Evolutionary conservation across 495 filamentous ascomycete genomes (phyloP).

Genomic region (Elaphomyces granulatus): DNA sequence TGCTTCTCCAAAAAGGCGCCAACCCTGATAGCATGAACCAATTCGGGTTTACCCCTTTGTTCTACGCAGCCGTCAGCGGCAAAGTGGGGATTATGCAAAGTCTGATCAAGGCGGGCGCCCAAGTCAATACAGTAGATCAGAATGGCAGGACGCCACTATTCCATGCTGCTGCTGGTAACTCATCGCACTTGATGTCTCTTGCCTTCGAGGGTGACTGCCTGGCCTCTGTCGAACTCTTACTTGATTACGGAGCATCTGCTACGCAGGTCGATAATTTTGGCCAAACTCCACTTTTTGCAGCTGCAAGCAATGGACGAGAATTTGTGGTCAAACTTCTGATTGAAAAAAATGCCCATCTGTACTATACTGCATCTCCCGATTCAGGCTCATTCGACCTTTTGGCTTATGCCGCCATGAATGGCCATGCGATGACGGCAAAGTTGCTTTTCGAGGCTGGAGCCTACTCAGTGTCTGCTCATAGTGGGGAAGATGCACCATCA

Average conservation of each 20-base stretch:
- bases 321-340: slow-evolving; percentile 1
- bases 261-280: slow-evolving; percentile 1
- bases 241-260: neutral
- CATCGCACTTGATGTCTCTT: neutral
- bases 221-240: slow-evolving; percentile 2
- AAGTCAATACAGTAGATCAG: neutral
- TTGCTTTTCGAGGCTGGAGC: slow-evolving; percentile 1
- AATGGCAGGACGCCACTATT: slow-evolving; percentile 3
- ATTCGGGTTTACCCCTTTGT: too few species aligned
- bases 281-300: neutral
- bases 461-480: neutral
- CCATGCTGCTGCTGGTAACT: neutral
- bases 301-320: neutral
- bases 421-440: neutral
- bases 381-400: slow-evolving; percentile 1
- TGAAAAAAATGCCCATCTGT: too few species aligned
- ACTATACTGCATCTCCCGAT: neutral
- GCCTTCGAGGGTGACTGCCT: slow-evolving; percentile 1
- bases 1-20: too few species aligned
- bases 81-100: slow-evolving; percentile 1
- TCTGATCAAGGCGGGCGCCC: neutral
- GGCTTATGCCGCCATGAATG: slow-evolving; percentile 2
- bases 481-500: slow-evolving; percentile 1
- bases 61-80: too few species aligned
- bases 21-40: too few species aligned